These are phyloP conservation scores for Colletotrichum lupini DNA, from an alignment of 2,329 filamentous ascomycete species.

Conservation along the genomic window DNA sequence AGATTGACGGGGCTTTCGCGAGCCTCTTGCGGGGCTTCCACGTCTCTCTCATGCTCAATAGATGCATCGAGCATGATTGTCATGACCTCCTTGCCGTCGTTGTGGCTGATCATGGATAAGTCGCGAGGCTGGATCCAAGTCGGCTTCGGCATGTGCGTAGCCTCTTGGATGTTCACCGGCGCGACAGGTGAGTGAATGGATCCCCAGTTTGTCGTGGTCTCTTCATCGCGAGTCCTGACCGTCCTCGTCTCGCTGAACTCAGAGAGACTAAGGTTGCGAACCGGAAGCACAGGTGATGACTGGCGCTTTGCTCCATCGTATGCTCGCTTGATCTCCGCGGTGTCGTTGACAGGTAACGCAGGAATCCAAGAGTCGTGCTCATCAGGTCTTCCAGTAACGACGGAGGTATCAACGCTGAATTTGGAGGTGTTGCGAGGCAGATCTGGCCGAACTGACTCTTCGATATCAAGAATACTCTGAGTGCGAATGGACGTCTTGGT, in stretches of 20 bases:
- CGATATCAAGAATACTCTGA: conserved; percentile 53
- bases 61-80: conserved; percentile 57
- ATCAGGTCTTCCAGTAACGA: conserved; percentile 41
- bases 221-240: conserved; percentile 50
- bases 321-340: conserved; percentile 21
- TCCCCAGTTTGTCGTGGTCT: conserved; percentile 58
- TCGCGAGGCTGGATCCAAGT: conserved; percentile 50
- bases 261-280: conserved; percentile 47
- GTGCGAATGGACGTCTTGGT: conserved; percentile 51
- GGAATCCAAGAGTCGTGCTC: conserved; percentile 53
- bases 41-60: conserved; percentile 38
- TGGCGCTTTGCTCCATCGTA: conserved; percentile 51
- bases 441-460: conserved; percentile 40
- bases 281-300: conserved; percentile 63
- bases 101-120: conserved; percentile 32
- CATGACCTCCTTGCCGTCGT: conserved; percentile 50
- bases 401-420: conserved; percentile 45
- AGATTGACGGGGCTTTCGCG: conserved; percentile 41
- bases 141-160: conserved; percentile 52
- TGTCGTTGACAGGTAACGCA: conserved; percentile 39
- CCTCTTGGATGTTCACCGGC: conserved; percentile 55
- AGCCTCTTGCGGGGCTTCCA: conserved; percentile 36
- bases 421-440: conserved; percentile 39
- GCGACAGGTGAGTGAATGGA: conserved; percentile 61
- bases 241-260: conserved; percentile 48